A percentile compares a stretch with the other conserved stretches of the same genome.
phyloP scores from a whole-genome alignment of 176 grass and related monocot species.

The Alopecurus myosuroides region DNA sequence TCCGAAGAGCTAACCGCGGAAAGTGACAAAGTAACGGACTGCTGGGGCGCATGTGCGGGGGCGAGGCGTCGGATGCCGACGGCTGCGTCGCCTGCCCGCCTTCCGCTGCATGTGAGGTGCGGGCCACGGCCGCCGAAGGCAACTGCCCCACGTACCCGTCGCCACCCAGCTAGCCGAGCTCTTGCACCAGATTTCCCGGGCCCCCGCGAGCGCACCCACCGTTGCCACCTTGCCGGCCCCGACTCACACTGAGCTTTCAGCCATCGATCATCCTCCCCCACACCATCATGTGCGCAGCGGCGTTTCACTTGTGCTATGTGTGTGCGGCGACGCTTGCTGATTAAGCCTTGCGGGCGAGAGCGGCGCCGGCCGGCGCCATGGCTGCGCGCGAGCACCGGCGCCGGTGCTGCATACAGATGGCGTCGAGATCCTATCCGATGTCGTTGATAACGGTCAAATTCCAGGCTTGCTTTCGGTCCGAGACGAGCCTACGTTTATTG shows the following conservation, averaged over 20 bases:
- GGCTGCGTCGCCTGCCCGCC: constrained; percentile 6
- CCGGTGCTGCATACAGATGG: not conserved
- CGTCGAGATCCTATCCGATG: not conserved
- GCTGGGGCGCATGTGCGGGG: constrained; percentile 41
- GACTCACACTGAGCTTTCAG: not conserved
- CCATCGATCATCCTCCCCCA: not conserved
- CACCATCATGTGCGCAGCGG: not conserved
- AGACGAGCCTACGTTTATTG: not conserved
- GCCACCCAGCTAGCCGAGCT: not conserved
- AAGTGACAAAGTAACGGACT: constrained; percentile 38
- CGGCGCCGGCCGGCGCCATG: not conserved
- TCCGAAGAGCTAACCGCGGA: not conserved
- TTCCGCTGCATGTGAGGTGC: constrained; percentile 40
- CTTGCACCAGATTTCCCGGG: constrained; percentile 5
- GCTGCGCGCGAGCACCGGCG: not conserved
- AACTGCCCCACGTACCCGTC: not conserved
- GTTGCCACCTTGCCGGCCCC: not conserved
- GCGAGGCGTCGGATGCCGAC: constrained; percentile 23
- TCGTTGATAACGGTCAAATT: not conserved
- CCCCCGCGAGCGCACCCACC: not conserved
- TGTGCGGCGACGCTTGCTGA: not conserved
- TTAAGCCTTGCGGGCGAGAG: not conserved
- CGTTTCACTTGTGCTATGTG: not conserved
- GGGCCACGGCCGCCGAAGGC: constrained; percentile 7
- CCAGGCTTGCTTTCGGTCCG: not conserved